Evolutionary conservation across 2,329 filamentous ascomycete species (phyloP).

Genomic region (Trichoderma atroviride): DNA sequence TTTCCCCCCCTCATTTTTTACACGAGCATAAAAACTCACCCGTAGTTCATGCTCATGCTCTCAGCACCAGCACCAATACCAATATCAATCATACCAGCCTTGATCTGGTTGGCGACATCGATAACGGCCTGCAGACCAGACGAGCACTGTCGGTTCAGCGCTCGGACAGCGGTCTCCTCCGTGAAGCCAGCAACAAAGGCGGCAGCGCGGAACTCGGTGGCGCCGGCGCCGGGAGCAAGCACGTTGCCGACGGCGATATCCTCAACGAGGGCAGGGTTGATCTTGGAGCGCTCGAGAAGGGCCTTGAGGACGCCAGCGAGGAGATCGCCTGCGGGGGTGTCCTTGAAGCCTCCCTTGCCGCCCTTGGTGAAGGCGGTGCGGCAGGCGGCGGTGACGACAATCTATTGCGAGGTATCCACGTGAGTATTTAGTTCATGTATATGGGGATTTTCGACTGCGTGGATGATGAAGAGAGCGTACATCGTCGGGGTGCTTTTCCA

Average conservation of each 20-base stretch:
- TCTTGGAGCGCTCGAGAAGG: constrained; percentile 80
- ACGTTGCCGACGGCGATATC: constrained; percentile 92
- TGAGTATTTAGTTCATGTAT: not conserved
- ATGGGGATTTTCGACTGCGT: not conserved
- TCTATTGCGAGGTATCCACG: constrained; percentile 44
- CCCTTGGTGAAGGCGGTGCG: constrained; percentile 92
- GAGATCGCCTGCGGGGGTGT: constrained; percentile 84
- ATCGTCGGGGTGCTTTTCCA: constrained; percentile 69
- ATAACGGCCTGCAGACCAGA: constrained; percentile 90
- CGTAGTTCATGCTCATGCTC: constrained; percentile 93
- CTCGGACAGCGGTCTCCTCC: constrained; percentile 78
- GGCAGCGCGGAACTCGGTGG: constrained; percentile 95
- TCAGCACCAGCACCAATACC: constrained; percentile 94
- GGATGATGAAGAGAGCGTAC: constrained; percentile 37
- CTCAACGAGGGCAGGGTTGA: constrained; percentile 85
- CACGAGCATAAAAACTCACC: constrained; percentile 53
- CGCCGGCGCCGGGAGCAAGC: constrained; percentile 87
- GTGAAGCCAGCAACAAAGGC: constrained; percentile 90
- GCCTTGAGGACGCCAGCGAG: constrained; percentile 81
- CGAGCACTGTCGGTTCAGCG: constrained; percentile 92
- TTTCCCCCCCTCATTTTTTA: not conserved
- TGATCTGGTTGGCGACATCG: constrained; percentile 92
- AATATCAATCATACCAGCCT: constrained; percentile 88
- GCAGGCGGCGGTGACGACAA: constrained; percentile 90
- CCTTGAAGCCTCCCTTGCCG: constrained; percentile 93